Evolutionary conservation across 1,284 basidiomycete genomes (phyloP), one percentile per base, ranked within the genome.

Genomic region (Fomes fomentarius): DNA sequence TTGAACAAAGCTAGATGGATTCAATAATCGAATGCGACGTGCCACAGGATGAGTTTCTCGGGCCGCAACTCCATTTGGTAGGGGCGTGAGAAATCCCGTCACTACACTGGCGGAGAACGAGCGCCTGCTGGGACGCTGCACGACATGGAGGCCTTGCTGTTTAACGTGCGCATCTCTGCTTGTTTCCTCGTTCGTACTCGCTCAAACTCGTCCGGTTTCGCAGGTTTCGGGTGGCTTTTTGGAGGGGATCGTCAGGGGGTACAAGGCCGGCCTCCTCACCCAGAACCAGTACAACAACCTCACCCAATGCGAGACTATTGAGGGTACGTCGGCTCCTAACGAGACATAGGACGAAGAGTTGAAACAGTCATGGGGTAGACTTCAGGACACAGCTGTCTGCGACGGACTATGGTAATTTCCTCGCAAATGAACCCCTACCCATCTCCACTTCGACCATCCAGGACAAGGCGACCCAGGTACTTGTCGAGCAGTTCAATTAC

Each of bases 351-450:
- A 24, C 17, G 15, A 4, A 10, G 37, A 31, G 12, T 7, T n/a
- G 33, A 4, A 28, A 24, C 6, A 53, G 10, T 3, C 25, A 58
- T 44, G 56, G 28, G 24, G 10, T 62, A 96, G 95, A 97, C 74
- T 88, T 98, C 71, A 80, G 93, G 59, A 93, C 95, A 54, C 95
- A 98, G 67, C 82, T 99, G 41, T 92, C 93, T 8, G 87, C 96
- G 7, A 99, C 96, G 10, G 97, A 99, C 77, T 99, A 99, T 73
- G 95, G 96, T 69, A 98, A 95, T 76, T 99, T 99, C 71, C 88
- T 99, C 45, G 88, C 96, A 33, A 98, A 98, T 70, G 97, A 99
- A 71, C 89, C 96, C 3, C 82, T 93, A n/a, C 96, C 96, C 15
- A 84, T 98, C 57, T 93, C 94, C 47, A 98, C 96, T 7, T 89